These are phyloP conservation scores for Dendrobium chrysotoxum DNA, from an alignment of 106 monocot species.

Conservation along the genomic window DNA sequence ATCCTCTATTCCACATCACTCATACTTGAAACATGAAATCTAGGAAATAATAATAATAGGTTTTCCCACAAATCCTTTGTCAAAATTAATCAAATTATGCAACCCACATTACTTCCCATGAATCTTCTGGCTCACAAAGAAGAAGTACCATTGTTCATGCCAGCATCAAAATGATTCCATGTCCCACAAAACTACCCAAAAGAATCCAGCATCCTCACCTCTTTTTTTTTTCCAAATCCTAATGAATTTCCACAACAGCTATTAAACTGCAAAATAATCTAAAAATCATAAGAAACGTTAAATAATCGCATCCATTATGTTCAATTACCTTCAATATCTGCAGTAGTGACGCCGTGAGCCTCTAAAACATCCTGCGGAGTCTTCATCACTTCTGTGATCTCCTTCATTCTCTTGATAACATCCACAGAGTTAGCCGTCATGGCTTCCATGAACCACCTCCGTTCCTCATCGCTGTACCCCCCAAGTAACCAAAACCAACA, in stretches of 20 bases:
- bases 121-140: not conserved
- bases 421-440: conserved; percentile 80
- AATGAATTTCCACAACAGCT: not conserved
- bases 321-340: conserved; percentile 67
- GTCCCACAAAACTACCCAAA: not conserved
- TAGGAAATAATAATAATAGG: not conserved
- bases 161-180: not conserved
- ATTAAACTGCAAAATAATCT: not conserved
- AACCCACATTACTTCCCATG: not conserved
- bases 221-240: not conserved
- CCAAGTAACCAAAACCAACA: not conserved
- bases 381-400: conserved; percentile 83
- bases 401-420: conserved; percentile 90
- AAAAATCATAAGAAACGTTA: not conserved
- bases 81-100: too few relatives aligned
- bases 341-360: conserved; percentile 65
- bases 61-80: too few relatives aligned
- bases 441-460: conserved; percentile 96
- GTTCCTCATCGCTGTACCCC: conserved; percentile 60
- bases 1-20: not conserved
- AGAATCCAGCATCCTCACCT: not conserved
- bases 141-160: not conserved
- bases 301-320: not conserved
- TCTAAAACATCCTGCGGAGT: conserved; percentile 71
- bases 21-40: not conserved